Evolutionary conservation across 2,329 filamentous ascomycete species (phyloP), one percentile per base, ranked within the genome.

Genomic region (Didymella lethalis): DNA sequence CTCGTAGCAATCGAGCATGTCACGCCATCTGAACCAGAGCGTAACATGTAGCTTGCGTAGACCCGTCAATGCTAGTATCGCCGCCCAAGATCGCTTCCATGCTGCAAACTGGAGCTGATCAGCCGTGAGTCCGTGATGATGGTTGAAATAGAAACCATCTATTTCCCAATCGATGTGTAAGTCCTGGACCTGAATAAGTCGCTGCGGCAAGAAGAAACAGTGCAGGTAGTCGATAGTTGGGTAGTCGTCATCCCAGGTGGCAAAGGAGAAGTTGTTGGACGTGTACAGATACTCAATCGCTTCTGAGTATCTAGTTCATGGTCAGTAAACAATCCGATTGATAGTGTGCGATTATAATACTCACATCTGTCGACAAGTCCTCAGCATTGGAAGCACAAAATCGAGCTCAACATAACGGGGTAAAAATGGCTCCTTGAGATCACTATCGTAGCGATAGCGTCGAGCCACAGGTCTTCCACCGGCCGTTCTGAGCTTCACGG

Each of bases 301-400:
- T 59, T 72, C 68, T 14, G 66, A 66, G 46, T 72, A 71, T n/a
- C 68, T 71, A 31, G 12, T 32, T 29, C 6, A 31, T 20, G 2
- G 36, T 63, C 47, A 67, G 47, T 23, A 25, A 28, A 12, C 14
- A 7, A 1, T 26, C 7, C 20, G 12, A 28, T 44, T 25, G 10
- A 12, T 12, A 16, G 16, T 16, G 14, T 23, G 5, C 2, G 5
- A n/a, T 3, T 7, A 12, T 6, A 11, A 18, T 16, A 52, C 67
- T 66, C 52, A 70, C 66, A 70, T 63, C n/a, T 59, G 57, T 20
- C 65, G 63, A 51, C 65, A 70, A 2, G 68, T 67, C 20, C 57
- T 62, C 47, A 70, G 28, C 26, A 69, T 34, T 7, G 57, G 52
- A 16, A 64, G 48, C 26, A 45, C 54, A 18, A 68, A 43, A 0